A percentile compares a stretch with the other conserved stretches of the same genome.
Evolutionary conservation across 495 filamentous ascomycete genomes (phyloP).

Genomic region (Xeromyces bisporus): DNA sequence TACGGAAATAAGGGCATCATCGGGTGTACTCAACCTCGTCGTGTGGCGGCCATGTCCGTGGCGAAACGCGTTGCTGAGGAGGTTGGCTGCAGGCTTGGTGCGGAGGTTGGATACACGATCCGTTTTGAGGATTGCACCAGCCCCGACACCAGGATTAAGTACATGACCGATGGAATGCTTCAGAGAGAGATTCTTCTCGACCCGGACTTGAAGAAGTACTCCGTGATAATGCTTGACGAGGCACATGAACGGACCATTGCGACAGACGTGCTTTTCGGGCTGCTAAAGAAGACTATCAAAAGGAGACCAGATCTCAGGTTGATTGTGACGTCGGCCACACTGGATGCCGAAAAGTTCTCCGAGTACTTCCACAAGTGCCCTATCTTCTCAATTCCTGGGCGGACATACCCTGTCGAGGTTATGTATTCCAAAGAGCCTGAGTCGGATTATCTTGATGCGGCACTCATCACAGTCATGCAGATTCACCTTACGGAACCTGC

Average conservation of each 20-base stretch:
- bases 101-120: constrained; percentile 94
- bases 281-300: constrained; percentile 88
- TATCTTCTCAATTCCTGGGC: constrained; percentile 89
- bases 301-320: constrained; percentile 73
- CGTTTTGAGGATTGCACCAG: constrained; percentile 92
- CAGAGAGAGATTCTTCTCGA: constrained; percentile 88
- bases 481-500: constrained; percentile 83
- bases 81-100: constrained; percentile 76
- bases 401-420: constrained; percentile 88
- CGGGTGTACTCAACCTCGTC: constrained; percentile 91
- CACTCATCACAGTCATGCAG: constrained; percentile 91
- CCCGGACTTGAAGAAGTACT: constrained; percentile 71
- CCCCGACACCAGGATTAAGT: constrained; percentile 87
- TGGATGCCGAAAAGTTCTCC: constrained; percentile 96
- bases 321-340: constrained; percentile 88
- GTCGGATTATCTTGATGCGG: constrained; percentile 90
- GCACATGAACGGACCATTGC: constrained; percentile 95
- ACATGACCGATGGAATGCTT: constrained; percentile 99
- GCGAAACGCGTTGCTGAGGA: constrained; percentile 95
- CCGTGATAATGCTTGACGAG: constrained; percentile 95
- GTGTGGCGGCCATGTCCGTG: constrained; percentile 94
- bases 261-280: constrained; percentile 85
- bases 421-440: constrained; percentile 91
- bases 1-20: constrained; percentile 84
- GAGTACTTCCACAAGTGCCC: constrained; percentile 88